Evolutionary conservation across 2,329 filamentous ascomycete species (phyloP).

Genomic region (Colletotrichum phormii): DNA sequence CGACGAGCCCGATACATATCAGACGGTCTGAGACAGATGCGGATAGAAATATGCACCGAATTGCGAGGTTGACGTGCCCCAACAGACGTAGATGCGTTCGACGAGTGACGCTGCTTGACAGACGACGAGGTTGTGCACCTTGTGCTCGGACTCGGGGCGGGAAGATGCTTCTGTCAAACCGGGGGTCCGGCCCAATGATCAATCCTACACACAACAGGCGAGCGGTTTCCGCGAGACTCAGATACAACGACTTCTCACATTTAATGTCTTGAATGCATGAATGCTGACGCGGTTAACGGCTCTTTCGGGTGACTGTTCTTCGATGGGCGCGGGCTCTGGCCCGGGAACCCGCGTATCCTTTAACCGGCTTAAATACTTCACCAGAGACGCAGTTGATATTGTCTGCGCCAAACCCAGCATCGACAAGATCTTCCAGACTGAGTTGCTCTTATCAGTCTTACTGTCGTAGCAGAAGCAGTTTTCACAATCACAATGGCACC

Average conservation of each 20-base stretch:
- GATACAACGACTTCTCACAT: not conserved
- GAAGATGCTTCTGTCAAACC: constrained; percentile 1
- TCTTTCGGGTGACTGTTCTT: not conserved
- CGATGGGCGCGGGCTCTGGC: not conserved
- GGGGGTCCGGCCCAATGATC: constrained; percentile 12
- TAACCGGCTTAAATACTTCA: not conserved
- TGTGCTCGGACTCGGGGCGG: constrained; percentile 1
- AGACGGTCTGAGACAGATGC: constrained; percentile 13
- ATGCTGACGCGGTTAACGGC: not conserved
- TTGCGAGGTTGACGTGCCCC: not conserved
- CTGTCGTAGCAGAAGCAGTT: not conserved
- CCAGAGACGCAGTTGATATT: not conserved
- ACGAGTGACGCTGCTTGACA: not conserved
- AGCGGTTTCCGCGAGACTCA: not conserved
- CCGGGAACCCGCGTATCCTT: not conserved
- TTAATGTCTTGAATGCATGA: not conserved
- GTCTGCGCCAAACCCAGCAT: not conserved
- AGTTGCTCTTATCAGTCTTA: not conserved
- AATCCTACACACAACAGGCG: not conserved
- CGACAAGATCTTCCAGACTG: not conserved
- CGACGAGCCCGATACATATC: not conserved
- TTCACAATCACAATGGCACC: not conserved
- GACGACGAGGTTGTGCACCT: not conserved
- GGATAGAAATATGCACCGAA: not conserved
- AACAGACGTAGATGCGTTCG: not conserved